phyloP scores from a whole-genome alignment of 1,139 yeast genomes.

The Blastobotrys arbuscula region DNA sequence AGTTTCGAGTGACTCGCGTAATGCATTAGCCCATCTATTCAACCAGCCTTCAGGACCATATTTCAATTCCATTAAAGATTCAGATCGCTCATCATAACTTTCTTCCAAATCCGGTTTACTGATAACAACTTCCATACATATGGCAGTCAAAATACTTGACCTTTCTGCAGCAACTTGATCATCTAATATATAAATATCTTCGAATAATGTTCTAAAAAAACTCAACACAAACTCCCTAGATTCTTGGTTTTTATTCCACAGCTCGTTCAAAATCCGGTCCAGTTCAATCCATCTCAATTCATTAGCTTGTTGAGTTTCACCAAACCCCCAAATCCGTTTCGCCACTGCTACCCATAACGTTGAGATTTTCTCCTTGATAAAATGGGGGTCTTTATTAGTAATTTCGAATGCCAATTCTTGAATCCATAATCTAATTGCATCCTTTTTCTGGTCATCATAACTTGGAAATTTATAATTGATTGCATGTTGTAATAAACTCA shows the following conservation, averaged over 20 bases:
- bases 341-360: conserved; percentile 89
- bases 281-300: conserved; percentile 73
- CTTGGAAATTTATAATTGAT: conserved; percentile 51
- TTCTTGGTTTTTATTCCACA: conserved; percentile 64
- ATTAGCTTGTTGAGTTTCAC: conserved; percentile 8
- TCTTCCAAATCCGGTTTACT: conserved; percentile 59
- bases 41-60: conserved; percentile 84
- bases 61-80: conserved; percentile 30
- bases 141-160: conserved; percentile 68
- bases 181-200: conserved; percentile 87
- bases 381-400: conserved; percentile 71
- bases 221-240: conserved; percentile 71
- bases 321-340: conserved; percentile 85
- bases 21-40: conserved; percentile 60
- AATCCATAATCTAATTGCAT: conserved; percentile 78
- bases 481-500: conserved; percentile 70
- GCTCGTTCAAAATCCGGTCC: conserved; percentile 68
- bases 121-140: conserved; percentile 77
- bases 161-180: conserved; percentile 86
- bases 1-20: conserved; percentile 42
- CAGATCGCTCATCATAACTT: conserved; percentile 66
- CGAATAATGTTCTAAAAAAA: conserved; percentile 80
- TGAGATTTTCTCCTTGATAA: conserved; percentile 82
- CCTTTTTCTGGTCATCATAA: conserved; percentile 58
- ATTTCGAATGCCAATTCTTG: conserved; percentile 66